Evolutionary conservation across 2,329 filamentous ascomycete genomes (phyloP), one percentile per base, ranked within the genome.

Genomic region (Pleomassaria siparia): DNA sequence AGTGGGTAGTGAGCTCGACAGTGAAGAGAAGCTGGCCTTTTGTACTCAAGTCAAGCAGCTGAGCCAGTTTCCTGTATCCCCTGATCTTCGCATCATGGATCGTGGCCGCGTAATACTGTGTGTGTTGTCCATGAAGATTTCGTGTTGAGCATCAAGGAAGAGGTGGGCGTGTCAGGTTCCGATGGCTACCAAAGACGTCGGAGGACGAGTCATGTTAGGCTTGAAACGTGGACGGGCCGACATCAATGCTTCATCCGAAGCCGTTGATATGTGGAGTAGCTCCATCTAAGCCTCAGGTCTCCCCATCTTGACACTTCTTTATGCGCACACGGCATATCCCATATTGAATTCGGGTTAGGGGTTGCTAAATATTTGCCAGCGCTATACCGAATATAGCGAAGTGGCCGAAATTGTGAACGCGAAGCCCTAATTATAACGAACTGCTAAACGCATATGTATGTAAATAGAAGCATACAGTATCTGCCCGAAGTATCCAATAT

Each of bases 1-100:
- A 35, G 35, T 37, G 35, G 35, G 35, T 37, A 13, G 35, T 37
- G 35, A 37, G 20, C 20, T 22, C 11, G n/a, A n/a, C n/a, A 37
- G 18, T 37, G 35, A 37, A 37, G 35, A 37, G 35, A 37, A 22
- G 35, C 10, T 20, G 13, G 18, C 35, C 35, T 37, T 37, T 37
- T 37, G 18, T 37, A 37, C n/a, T 37, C 35, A n/a, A 37, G n/a
- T 12, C 10, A 20, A 6, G 7, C 20, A 37, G n/a, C 35, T 37
- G 11, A 6, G 20, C 21, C 12, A 13, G 8, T 37, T 11, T 15
- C 35, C 35, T 22, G 9, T 37, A 9, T 37, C 11, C 10, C 3
- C 24, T 6, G 4, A 8, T 12, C 2, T 22, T 22, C 7, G 24
- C 18, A 22, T 37, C 3, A 22, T 20, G 18, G 18, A 37, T 37